A percentile compares a stretch with the other conserved stretches of the same genome.
Conservation (phyloP, 164 flowering plant species). For the Taxillus chinensis region DNA sequence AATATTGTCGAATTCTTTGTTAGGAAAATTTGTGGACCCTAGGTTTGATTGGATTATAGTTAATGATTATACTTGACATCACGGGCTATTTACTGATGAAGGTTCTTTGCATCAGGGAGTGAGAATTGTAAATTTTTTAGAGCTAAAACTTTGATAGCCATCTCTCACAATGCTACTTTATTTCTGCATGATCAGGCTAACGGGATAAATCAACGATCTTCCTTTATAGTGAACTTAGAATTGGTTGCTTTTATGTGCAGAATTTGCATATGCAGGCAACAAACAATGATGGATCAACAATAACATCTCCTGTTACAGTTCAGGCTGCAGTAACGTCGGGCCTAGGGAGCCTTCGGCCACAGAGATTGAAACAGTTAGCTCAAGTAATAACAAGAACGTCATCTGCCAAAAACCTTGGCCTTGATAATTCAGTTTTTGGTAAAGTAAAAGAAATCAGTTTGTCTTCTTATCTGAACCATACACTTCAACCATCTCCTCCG, state of each 20-base stretch:
- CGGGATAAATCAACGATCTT: neutral
- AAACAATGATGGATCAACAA: constrained; percentile 54
- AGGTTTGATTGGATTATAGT: too few species aligned
- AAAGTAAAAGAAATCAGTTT: constrained; percentile 54
- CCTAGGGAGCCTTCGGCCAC: constrained; percentile 38
- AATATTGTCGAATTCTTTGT: too few species aligned
- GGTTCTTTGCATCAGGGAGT: too few species aligned
- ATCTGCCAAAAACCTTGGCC: constrained; percentile 58
- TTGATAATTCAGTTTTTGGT: constrained; percentile 62
- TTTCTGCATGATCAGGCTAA: neutral
- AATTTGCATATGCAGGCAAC: constrained; percentile 44
- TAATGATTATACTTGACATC: too few species aligned
- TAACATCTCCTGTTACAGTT: constrained; percentile 46
- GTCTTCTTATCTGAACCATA: constrained; percentile 42
- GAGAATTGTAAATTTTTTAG: too few species aligned
- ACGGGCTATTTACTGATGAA: too few species aligned
- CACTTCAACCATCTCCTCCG: constrained; percentile 25
- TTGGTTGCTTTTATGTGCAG: constrained; percentile 24
- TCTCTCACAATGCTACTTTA: too few species aligned
- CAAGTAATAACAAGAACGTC: constrained; percentile 38
- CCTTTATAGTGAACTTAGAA: neutral
- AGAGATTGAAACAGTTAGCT: constrained; percentile 68
- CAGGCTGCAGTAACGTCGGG: constrained; percentile 55
- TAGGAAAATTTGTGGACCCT: too few species aligned
- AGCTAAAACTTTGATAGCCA: too few species aligned